Conservation (phyloP, 2,329 filamentous ascomycete species). For the Lasiodiplodia theobromae region DNA sequence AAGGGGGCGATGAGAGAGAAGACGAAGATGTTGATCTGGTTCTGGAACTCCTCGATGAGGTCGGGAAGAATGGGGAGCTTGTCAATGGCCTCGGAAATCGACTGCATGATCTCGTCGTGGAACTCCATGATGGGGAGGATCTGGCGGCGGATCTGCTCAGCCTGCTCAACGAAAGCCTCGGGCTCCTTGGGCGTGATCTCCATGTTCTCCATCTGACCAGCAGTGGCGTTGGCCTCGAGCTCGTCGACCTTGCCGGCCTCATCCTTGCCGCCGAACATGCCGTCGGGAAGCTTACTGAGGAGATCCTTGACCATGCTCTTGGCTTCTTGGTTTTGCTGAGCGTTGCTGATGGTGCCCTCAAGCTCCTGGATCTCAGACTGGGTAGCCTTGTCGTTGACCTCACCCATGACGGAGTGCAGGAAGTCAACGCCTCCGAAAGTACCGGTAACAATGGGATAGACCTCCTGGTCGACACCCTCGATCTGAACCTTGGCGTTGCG, state of each 20-base stretch:
- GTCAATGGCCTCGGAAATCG: conserved; percentile 78
- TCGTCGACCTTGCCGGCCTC: conserved; percentile 79
- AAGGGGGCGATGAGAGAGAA: conserved; percentile 92
- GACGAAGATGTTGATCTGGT: conserved; percentile 87
- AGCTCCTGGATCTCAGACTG: conserved; percentile 91
- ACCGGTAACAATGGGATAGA: conserved; percentile 86
- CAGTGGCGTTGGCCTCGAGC: conserved; percentile 76
- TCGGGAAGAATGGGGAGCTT: conserved; percentile 86
- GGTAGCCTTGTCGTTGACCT: conserved; percentile 85
- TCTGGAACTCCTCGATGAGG: conserved; percentile 83
- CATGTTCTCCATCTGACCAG: conserved; percentile 77
- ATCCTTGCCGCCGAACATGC: conserved; percentile 74
- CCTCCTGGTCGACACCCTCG: conserved; percentile 67
- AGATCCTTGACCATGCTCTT: conserved; percentile 80
- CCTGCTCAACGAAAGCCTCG: conserved; percentile 82
- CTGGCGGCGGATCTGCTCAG: conserved; percentile 75
- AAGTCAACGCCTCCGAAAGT: conserved; percentile 97
- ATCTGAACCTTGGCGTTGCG: conserved; percentile 74
- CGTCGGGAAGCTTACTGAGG: conserved; percentile 80
- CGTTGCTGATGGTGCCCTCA: conserved; percentile 76
- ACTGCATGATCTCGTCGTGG: conserved; percentile 86
- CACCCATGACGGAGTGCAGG: conserved; percentile 81
- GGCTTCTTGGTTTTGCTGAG: conserved; percentile 67
- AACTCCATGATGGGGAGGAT: conserved; percentile 91
- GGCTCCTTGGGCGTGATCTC: conserved; percentile 78